These are phyloP conservation scores for Kazachstania sp. DNA, from an alignment of 1,139 yeast genomes.

Conservation along the genomic window DNA sequence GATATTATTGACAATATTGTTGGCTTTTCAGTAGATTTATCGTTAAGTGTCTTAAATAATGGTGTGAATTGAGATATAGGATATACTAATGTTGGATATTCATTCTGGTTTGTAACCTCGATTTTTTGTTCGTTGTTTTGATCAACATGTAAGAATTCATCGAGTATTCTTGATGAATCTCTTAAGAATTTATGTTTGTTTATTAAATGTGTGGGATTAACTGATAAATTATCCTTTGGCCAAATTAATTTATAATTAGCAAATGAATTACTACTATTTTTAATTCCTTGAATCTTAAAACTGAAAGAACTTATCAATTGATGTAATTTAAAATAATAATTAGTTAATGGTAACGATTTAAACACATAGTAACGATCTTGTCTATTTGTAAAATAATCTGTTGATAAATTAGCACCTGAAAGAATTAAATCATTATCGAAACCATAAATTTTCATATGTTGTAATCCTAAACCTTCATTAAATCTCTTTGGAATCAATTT, in stretches of 20 bases:
- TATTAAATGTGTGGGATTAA: constrained; percentile 52
- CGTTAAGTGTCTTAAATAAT: constrained; percentile 42
- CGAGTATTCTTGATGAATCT: constrained; percentile 50
- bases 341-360: constrained; percentile 46
- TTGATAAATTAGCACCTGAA: constrained; percentile 85
- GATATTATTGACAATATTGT: constrained; percentile 55
- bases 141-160: constrained; percentile 43
- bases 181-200: constrained; percentile 49
- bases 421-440: constrained; percentile 83
- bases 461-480: constrained; percentile 88
- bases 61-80: constrained; percentile 93
- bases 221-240: constrained; percentile 66
- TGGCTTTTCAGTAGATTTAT: constrained; percentile 73
- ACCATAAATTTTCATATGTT: constrained; percentile 96
- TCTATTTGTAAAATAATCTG: constrained; percentile 90
- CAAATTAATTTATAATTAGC: constrained; percentile 53
- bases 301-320: constrained; percentile 59
- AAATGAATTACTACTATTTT: constrained; percentile 34
- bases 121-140: background rate
- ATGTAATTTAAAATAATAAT: constrained; percentile 67
- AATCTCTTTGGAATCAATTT: constrained; percentile 67
- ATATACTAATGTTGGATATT: constrained; percentile 60
- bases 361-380: constrained; percentile 88
- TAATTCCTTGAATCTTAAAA: constrained; percentile 41
- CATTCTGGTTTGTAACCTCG: constrained; percentile 1